Evolutionary conservation across 768 basidiomycete genomes (phyloP).

Genomic region (Agaricus subrufescens): DNA sequence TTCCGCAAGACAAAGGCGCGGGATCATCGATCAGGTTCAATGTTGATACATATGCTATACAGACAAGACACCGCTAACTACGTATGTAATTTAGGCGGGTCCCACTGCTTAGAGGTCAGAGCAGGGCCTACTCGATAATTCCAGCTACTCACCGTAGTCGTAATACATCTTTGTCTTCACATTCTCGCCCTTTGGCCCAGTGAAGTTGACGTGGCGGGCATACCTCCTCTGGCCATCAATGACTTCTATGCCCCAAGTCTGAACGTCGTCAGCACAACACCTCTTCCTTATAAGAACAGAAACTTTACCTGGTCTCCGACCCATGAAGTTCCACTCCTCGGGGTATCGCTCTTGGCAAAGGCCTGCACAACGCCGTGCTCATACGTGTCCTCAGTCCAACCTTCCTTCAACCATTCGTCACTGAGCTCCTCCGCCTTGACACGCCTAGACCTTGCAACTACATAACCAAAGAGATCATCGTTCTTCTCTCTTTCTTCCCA

Average conservation of each 20-base stretch:
- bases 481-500: constrained; percentile 50
- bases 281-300: background rate
- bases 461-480: constrained; percentile 58
- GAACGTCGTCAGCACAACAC: background rate
- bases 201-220: constrained; percentile 57
- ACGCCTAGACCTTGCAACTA: constrained; percentile 52
- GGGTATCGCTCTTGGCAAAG: constrained; percentile 54
- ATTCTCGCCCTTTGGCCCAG: constrained; percentile 52
- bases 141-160: constrained; percentile 56
- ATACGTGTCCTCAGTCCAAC: constrained; percentile 35
- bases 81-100: background rate
- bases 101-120: constrained; percentile 6
- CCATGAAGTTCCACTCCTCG: constrained; percentile 60
- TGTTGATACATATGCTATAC: background rate
- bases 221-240: constrained; percentile 58
- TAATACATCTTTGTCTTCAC: constrained; percentile 58
- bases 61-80: constrained; percentile 5
- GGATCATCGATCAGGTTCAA: background rate
- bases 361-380: constrained; percentile 41
- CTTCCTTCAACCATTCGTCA: constrained; percentile 36
- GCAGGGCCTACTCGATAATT: background rate
- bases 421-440: constrained; percentile 42
- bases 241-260: constrained; percentile 64
- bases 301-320: constrained; percentile 51
- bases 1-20: no score